These are phyloP conservation scores for Sarocladium kiliense DNA, from an alignment of 2,329 filamentous ascomycete genomes.

Conservation along the genomic window DNA sequence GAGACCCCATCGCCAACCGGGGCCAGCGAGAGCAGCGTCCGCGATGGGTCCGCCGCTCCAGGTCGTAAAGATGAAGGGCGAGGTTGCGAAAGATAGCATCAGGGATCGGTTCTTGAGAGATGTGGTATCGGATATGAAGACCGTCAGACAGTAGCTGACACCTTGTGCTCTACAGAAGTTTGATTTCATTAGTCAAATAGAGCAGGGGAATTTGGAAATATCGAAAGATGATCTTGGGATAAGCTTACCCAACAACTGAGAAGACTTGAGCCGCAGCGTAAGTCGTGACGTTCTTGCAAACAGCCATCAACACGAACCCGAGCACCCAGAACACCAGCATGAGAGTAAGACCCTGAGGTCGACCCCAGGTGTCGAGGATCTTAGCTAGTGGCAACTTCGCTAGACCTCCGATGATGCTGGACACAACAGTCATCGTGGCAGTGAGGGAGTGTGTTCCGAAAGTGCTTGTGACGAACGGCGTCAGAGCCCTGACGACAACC, in stretches of 20 bases:
- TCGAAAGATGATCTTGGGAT: background rate
- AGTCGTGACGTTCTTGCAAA: conserved; percentile 43
- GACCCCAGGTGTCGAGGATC: conserved; percentile 32
- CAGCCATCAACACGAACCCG: conserved; percentile 52
- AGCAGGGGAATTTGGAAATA: background rate
- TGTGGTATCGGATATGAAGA: conserved; percentile 27
- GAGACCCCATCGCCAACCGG: conserved; percentile 64
- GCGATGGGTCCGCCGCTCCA: conserved; percentile 24
- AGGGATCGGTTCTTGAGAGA: conserved; percentile 26
- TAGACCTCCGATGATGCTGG: conserved; percentile 24
- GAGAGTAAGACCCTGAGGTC: conserved; percentile 28
- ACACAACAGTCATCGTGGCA: conserved; percentile 38
- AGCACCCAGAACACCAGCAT: conserved; percentile 31
- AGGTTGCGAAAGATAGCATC: conserved; percentile 24
- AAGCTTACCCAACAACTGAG: conserved; percentile 44
- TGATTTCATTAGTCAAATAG: conserved; percentile 1
- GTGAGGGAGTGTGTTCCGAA: conserved; percentile 33
- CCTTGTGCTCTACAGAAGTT: conserved; percentile 25
- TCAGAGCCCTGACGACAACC: conserved; percentile 17
- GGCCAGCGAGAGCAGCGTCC: conserved; percentile 14
- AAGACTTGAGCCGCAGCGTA: conserved; percentile 45
- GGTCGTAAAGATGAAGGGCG: conserved; percentile 31
- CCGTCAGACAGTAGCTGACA: conserved; percentile 22
- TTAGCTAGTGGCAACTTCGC: conserved; percentile 29
- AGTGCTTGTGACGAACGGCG: conserved; percentile 20